Percentiles rank a stretch among this genome's conserved stretches.
Conservation (phyloP, 306 rosid species). For the Cucurbita argyrosperma region DNA sequence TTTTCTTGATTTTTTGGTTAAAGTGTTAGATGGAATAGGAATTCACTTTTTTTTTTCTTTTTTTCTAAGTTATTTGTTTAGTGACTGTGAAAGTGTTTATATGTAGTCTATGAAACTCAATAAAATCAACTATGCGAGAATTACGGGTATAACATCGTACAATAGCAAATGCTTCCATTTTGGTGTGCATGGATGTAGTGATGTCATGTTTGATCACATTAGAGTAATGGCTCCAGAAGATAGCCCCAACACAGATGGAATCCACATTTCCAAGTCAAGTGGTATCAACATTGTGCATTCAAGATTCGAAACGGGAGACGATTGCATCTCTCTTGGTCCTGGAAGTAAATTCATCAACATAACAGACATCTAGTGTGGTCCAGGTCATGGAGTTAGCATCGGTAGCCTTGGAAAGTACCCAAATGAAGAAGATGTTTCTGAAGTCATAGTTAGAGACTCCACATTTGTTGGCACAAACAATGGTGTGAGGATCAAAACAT, state of each 20-base stretch:
- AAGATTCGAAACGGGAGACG: conserved; percentile 16
- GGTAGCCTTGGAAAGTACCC: conserved; percentile 18
- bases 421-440: not conserved
- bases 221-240: not conserved
- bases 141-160: not conserved
- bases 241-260: conserved; percentile 32
- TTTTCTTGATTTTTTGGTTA: too few species aligned
- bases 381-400: conserved; percentile 26
- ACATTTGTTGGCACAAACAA: conserved; percentile 15
- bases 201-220: not conserved
- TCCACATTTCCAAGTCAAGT: conserved; percentile 11
- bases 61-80: too few species aligned
- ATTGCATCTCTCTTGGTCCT: conserved; percentile 19
- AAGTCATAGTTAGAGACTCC: conserved; percentile 1
- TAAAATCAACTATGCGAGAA: not conserved
- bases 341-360: conserved; percentile 3
- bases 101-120: conserved; percentile 14
- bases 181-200: conserved; percentile 15
- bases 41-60: too few species aligned
- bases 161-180: not conserved
- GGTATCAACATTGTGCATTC: conserved; percentile 3
- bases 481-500: conserved; percentile 27
- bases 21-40: not conserved
- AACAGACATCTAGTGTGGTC: conserved; percentile 8
- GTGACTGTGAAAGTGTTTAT: not conserved